Evolutionary conservation across 2,329 filamentous ascomycete genomes (phyloP), one percentile per base, ranked within the genome.

Genomic region (Aspergillus terreus): DNA sequence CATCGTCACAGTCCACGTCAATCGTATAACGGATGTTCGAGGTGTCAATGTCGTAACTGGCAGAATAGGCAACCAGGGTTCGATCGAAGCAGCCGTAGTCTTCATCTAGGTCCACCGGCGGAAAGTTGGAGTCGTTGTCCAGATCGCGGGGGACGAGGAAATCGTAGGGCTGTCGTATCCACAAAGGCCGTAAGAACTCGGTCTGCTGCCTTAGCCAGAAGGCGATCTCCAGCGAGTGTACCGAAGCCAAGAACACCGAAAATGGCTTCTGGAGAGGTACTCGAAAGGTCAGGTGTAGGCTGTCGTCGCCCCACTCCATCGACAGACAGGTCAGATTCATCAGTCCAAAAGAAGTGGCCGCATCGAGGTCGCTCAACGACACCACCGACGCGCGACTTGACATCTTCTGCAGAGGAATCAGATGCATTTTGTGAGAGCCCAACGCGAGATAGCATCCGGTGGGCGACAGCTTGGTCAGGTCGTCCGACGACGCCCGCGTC

Each of bases 401-500:
- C 17, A 77, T 72, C 58, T 84, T 86, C 40, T 82, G 78, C 30
- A 86, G 64, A n/a, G 84, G 84, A 43, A 89, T 78, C 45, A 89
- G 62, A 69, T 88, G 85, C 32, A 88, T 71, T 64, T 85, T 86
- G 71, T 88, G 84, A 30, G 85, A 77, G 17, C 86, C 86, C 63
- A 89, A 78, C 6, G 82, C 85, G 55, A 89, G 76, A 63, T 87
- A 87, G 67, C 82, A 87, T 21, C 86, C 80, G 9, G 80, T 82
- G 9, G 84, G 82, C 36, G 79, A 79, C 25, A 84, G 69, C 62
- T 87, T 88, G 45, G 82, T 77, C 41, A 88, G 67, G 58, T 88
- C 85, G 53, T 88, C 86, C 14, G 81, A 80, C 6, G 85, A 86
- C 3, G 82, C 78, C 49, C 81, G 75, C 32, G 76, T 74, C 30